Evolutionary conservation across 352 stramenopile species (phyloP), one percentile per base, ranked within the genome.

Genomic region (Pythium insidiosum): DNA sequence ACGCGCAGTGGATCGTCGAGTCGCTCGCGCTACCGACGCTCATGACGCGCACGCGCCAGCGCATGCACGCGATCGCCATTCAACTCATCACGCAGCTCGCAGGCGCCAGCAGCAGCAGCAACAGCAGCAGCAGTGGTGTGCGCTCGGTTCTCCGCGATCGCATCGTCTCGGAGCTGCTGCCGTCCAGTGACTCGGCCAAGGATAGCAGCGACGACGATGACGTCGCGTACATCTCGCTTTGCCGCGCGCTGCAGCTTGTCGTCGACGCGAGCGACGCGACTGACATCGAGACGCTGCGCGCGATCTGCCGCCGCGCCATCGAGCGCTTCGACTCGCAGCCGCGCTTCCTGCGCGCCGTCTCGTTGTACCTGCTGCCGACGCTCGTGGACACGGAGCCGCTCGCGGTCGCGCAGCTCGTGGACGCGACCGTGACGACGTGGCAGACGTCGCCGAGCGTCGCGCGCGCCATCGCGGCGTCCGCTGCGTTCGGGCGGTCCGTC

Each of bases 261-360:
- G 23, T 60, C 4, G 30, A 50, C 9, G 46, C 44, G 30, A 53
- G 31, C 4, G 43, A 52, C 10, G 51, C 43, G 25, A n/a, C 51
- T 39, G 26, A 45, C 7, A 50, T 33, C 19, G 15, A 34, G 21
- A 40, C 53, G 15, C 42, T 56, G 10, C 47, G 69, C 42, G 39
- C 53, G 10, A 45, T 84, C 21, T 85, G 69, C 45, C 26, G 50
- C 12, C 20, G 54, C 11, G 72, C 72, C 11, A 75, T 75, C 20
- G 54, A 49, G 25, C 24, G 13, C 12, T 83, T 76, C 39, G 62
- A 49, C 38, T 39, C 38, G 10, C 48, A 61, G 12, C 72, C 66
- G n/a, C 43, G 64, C n/a, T 70, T 79, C 29, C 36, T 85, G 4
- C 60, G 66, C 7, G 63, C 68, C 2, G 63, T 78, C 1, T 60